phyloP scores from a whole-genome alignment of 1,139 yeast species.

The Zygoascus sp. region DNA sequence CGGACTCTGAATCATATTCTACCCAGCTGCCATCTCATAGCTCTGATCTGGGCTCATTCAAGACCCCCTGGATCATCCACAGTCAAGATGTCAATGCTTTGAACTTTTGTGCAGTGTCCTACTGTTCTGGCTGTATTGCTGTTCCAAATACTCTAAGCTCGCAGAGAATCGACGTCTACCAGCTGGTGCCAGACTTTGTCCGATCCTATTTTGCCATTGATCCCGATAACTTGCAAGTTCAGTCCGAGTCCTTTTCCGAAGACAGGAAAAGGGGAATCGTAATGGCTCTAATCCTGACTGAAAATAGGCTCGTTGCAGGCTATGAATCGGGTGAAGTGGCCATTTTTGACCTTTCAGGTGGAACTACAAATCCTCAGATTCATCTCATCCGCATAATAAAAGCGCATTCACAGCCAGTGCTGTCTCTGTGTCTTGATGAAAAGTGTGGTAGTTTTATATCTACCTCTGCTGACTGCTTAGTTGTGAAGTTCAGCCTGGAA shows the following conservation, averaged over 20 bases:
- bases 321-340: constrained; percentile 39
- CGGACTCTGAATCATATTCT: constrained; percentile 16
- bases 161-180: constrained; percentile 36
- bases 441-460: constrained; percentile 25
- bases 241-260: constrained; percentile 8
- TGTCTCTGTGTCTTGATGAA: constrained; percentile 26
- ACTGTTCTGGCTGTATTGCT: constrained; percentile 28
- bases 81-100: constrained; percentile 38
- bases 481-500: constrained; percentile 27
- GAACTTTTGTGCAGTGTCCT: constrained; percentile 37
- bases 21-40: constrained; percentile 19
- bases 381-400: constrained; percentile 19
- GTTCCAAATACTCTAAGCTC: constrained; percentile 39
- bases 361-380: constrained; percentile 11
- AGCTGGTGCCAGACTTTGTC: constrained; percentile 17
- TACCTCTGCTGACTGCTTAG: constrained; percentile 34
- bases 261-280: constrained; percentile 34
- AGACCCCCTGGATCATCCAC: constrained; percentile 35
- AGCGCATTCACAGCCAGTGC: constrained; percentile 36
- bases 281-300: constrained; percentile 33
- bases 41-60: constrained; percentile 22
- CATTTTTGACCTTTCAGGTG: constrained; percentile 20
- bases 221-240: constrained; percentile 2
- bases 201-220: constrained; percentile 17
- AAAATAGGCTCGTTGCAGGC: constrained; percentile 32